phyloP scores from a whole-genome alignment of 1,139 yeast genomes.

The Candida pseudoviswanathii region DNA sequence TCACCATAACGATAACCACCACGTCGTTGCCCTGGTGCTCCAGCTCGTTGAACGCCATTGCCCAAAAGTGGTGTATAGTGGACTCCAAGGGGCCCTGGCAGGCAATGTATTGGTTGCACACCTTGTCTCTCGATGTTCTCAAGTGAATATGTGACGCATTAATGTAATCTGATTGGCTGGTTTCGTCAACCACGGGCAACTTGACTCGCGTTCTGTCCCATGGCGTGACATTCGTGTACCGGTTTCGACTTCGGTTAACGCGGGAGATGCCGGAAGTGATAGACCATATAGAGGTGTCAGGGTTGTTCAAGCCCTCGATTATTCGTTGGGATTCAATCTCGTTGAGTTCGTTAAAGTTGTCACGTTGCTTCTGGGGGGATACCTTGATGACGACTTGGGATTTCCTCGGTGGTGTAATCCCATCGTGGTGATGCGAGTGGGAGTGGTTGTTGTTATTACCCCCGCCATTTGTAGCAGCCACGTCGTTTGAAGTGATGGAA shows the following conservation, averaged over 20 bases:
- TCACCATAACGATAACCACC: slow-evolving; percentile 80
- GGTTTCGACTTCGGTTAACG: slow-evolving; percentile 26
- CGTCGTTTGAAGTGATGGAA: slow-evolving; percentile 1
- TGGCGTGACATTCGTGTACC: slow-evolving; percentile 48
- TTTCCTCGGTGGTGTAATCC: slow-evolving; percentile 1
- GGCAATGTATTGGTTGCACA: slow-evolving; percentile 34
- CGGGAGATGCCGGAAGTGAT: slow-evolving; percentile 25
- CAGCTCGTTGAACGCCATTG: slow-evolving; percentile 65
- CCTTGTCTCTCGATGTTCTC: slow-evolving; percentile 5
- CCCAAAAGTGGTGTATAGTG: slow-evolving; percentile 81
- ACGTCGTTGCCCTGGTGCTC: slow-evolving; percentile 34
- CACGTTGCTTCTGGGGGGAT: slow-evolving; percentile 15
- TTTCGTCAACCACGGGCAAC: slow-evolving; percentile 23
- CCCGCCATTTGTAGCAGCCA: slow-evolving; percentile 3
- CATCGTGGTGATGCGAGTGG: not conserved
- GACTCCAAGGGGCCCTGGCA: slow-evolving; percentile 62
- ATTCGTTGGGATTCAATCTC: slow-evolving; percentile 21
- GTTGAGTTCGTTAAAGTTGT: slow-evolving; percentile 18
- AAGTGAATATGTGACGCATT: slow-evolving; percentile 42
- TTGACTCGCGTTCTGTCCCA: slow-evolving; percentile 41
- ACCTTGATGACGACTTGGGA: slow-evolving; percentile 6
- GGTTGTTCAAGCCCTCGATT: slow-evolving; percentile 19
- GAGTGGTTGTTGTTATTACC: not conserved
- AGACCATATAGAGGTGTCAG: slow-evolving; percentile 26
- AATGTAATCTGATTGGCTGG: slow-evolving; percentile 32